Evolutionary conservation across 1,139 yeast genomes (phyloP), one percentile per base, ranked within the genome.

Genomic region (Diutina mesorugosa): DNA sequence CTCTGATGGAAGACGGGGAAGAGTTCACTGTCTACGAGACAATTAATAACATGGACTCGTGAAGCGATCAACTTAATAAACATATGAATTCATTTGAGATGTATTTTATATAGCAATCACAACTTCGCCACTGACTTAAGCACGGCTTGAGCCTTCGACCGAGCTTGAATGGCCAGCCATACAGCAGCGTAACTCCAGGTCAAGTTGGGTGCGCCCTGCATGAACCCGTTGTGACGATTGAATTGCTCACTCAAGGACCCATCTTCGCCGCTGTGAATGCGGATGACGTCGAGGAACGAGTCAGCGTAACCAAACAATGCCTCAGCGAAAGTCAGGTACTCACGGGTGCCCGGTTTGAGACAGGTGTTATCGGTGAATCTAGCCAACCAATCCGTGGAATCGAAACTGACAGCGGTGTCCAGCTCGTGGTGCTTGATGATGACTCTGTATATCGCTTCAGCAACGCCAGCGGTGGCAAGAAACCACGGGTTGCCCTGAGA

Each of bases 401-500:
- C 56, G 2, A 59, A 56, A 52, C 67, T 69, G 45, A 72, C 65
- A 4, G 64, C 60, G 54, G 70, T 63, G 61, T 68, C 74, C 54
- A 61, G 58, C 57, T 63, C 65, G 51, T 61, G 62, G 46, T 64
- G 62, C 61, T 65, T 72, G 64, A 63, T 71, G 58, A 69, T 68
- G 55, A 65, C 64, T 57, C 67, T 76, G 68, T 67, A 79, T 47
- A 85, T 63, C 9, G 80, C 65, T 63, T 86, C 90, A 1, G 95
- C 79, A 1, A 93, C 91, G 2, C 93, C 76, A 0, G 93, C 83
- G 0, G 97, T 91, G 28, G 95, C 78, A 59, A 93, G 79, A 66
- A 91, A 91, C 99, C 98, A 93, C 2, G 99, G 98, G 65, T 93
- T 93, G 2, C 97, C 98, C 62, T 83, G 86, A 16, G 86, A 76